Conservation (phyloP, 78 protist genomes). For the Dictyostelium intermedium region DNA sequence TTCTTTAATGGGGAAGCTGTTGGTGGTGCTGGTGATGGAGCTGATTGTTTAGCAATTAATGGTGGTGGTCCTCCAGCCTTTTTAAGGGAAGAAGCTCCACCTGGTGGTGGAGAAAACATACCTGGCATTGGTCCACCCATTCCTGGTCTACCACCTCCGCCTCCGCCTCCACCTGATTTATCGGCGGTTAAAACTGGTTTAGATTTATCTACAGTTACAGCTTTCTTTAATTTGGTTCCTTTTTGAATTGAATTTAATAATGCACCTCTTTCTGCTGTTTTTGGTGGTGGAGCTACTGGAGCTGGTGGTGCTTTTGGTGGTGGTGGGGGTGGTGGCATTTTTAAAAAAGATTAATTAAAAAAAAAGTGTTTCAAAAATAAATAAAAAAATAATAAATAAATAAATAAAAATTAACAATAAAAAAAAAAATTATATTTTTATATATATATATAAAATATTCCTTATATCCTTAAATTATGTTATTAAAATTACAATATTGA, state of each 20-base stretch:
- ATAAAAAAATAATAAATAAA: background rate
- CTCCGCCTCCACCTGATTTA: conserved; percentile 45
- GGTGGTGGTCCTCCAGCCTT: conserved; percentile 39
- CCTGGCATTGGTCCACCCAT: background rate
- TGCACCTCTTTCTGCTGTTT: conserved; percentile 58
- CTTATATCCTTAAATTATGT: too few relatives aligned
- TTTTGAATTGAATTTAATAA: conserved; percentile 58
- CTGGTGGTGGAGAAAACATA: background rate
- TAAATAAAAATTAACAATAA: background rate
- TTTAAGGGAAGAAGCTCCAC: background rate
- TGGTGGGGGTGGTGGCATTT: conserved; percentile 68
- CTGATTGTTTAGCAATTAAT: background rate
- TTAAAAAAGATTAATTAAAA: background rate
- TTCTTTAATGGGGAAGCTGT: background rate
- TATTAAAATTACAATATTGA: background rate
- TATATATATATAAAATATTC: too few relatives aligned
- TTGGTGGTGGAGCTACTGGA: conserved; percentile 57
- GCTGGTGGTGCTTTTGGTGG: conserved; percentile 70
- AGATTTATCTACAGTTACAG: conserved; percentile 56
- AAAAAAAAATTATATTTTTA: background rate
- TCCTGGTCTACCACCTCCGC: conserved; percentile 34
- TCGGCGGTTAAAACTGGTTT: conserved; percentile 44
- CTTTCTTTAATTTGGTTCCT: conserved; percentile 67
- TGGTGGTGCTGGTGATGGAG: background rate
- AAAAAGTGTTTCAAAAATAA: background rate